Conservation (phyloP, 164 flowering plant species). For the Euptelea pleiosperma region DNA sequence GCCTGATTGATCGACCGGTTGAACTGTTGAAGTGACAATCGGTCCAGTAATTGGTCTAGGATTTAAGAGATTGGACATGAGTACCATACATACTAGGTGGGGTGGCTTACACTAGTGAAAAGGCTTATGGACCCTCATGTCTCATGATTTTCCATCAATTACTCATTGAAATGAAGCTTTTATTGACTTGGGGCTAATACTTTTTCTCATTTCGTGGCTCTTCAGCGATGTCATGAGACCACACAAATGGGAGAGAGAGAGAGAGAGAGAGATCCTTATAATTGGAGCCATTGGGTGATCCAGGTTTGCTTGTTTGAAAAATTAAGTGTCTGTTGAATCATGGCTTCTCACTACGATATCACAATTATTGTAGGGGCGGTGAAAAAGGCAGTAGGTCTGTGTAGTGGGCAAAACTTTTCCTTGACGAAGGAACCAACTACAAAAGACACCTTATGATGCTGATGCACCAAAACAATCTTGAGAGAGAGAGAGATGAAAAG, state of each 20-base stretch:
- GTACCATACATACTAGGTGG: constrained; percentile 26
- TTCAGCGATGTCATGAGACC: constrained; percentile 7
- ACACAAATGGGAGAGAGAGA: too few species aligned
- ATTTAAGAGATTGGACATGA: too few species aligned
- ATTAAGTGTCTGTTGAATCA: constrained; percentile 8
- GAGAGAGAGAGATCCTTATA: constrained; percentile 9
- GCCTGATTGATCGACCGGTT: too few species aligned
- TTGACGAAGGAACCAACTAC: too few species aligned
- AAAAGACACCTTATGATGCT: too few species aligned
- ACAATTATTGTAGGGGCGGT: constrained; percentile 29
- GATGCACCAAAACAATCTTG: constrained; percentile 26
- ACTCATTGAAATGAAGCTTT: constrained; percentile 19
- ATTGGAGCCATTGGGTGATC: constrained; percentile 21
- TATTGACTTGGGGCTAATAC: constrained; percentile 8
- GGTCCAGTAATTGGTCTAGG: too few species aligned
- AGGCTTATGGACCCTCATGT: constrained; percentile 44
- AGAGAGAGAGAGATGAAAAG: constrained; percentile 16
- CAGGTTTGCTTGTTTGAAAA: constrained; percentile 23
- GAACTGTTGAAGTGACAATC: too few species aligned
- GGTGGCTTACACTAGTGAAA: constrained; percentile 56
- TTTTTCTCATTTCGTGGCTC: constrained; percentile 5
- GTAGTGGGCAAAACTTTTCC: constrained; percentile 25
- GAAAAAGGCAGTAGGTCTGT: constrained; percentile 11
- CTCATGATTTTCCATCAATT: constrained; percentile 58
- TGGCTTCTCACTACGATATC: not conserved